Evolutionary conservation across 148 eudicot species (phyloP).

Genomic region (Persicaria maculosa): DNA sequence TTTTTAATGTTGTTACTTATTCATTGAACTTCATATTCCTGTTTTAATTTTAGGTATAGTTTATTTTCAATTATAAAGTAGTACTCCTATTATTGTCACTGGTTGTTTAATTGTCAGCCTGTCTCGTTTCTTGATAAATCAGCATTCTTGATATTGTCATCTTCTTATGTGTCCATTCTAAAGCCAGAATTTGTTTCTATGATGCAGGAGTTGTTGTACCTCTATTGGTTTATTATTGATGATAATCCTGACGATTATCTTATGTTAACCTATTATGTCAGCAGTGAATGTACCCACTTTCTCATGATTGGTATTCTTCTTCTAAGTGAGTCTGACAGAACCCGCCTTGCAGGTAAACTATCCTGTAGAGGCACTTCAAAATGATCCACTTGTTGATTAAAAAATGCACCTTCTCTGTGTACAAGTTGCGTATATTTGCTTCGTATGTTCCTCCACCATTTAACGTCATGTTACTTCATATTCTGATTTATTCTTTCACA

Average conservation of each 20-base stretch:
- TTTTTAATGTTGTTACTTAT: background rate
- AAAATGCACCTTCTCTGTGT: constrained; percentile 83
- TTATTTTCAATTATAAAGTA: background rate
- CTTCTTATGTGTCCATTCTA: background rate
- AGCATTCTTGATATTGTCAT: background rate
- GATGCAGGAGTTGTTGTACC: constrained; percentile 87
- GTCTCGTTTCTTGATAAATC: background rate
- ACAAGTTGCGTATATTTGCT: constrained; percentile 43
- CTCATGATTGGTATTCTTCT: background rate
- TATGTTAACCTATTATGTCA: constrained; percentile 46
- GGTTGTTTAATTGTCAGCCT: background rate
- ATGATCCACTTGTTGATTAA: constrained; percentile 46
- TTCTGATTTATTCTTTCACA: background rate
- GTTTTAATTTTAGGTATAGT: background rate
- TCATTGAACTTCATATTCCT: too few species aligned
- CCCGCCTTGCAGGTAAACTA: constrained; percentile 54
- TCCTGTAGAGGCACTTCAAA: constrained; percentile 65
- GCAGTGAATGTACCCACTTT: background rate
- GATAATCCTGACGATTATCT: constrained; percentile 94
- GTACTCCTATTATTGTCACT: background rate
- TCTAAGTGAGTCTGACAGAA: constrained; percentile 13
- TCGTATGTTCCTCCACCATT: background rate
- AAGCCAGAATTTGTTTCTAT: constrained; percentile 6
- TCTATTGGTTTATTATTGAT: constrained; percentile 80
- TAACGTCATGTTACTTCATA: background rate